Evolutionary conservation across 495 filamentous ascomycete genomes (phyloP).

Genomic region (Trichoderma orchidacearum): DNA sequence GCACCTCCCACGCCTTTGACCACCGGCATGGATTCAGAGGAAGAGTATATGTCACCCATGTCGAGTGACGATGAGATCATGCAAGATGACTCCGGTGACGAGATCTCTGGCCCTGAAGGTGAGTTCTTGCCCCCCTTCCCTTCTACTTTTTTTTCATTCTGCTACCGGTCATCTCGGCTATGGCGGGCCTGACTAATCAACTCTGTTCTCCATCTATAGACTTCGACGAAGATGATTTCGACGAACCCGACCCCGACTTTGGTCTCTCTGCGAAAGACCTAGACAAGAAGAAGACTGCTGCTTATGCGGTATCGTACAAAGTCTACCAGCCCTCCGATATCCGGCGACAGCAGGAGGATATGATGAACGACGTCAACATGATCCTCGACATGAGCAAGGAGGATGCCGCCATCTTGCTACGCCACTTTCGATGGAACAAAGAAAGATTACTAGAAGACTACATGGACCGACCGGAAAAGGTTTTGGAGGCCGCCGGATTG

Average conservation of each 20-base stretch:
- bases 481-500: slow-evolving; percentile 78
- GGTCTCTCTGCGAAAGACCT: slow-evolving; percentile 69
- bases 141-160: not conserved
- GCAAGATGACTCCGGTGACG: slow-evolving; percentile 58
- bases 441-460: slow-evolving; percentile 88
- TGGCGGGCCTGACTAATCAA: slow-evolving; percentile 1
- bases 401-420: slow-evolving; percentile 74
- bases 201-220: slow-evolving; percentile 29
- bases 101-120: slow-evolving; percentile 65
- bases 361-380: slow-evolving; percentile 77
- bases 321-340: slow-evolving; percentile 71
- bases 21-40: slow-evolving; percentile 83
- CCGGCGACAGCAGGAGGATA: slow-evolving; percentile 63
- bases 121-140: slow-evolving; percentile 12
- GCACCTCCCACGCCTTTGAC: slow-evolving; percentile 50
- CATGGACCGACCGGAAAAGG: slow-evolving; percentile 67
- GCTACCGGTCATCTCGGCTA: not conserved
- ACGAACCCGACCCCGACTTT: slow-evolving; percentile 59
- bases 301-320: slow-evolving; percentile 76
- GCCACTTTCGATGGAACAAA: slow-evolving; percentile 87
- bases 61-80: slow-evolving; percentile 69
- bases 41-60: slow-evolving; percentile 81
- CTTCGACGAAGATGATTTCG: slow-evolving; percentile 46
- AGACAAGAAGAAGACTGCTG: slow-evolving; percentile 49
- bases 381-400: slow-evolving; percentile 80